These are phyloP conservation scores for Microcos paniculata DNA, from an alignment of 345 rosid genomes.

Conservation along the genomic window DNA sequence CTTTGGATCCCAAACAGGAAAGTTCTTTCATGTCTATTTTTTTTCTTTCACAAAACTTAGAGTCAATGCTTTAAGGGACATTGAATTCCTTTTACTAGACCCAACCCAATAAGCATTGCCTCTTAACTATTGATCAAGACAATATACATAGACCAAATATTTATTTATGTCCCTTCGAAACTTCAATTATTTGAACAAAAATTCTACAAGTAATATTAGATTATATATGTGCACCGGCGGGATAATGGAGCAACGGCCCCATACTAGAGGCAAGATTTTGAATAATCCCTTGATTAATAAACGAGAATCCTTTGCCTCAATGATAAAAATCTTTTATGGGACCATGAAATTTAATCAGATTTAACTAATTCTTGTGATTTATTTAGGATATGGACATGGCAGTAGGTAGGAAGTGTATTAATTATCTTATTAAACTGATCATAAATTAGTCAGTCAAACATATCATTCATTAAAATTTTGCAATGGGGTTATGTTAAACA, in stretches of 20 bases:
- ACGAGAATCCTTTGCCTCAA: not conserved
- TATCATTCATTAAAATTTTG: not conserved
- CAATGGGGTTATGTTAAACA: not conserved
- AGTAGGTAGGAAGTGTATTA: not conserved
- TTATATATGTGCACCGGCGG: not conserved
- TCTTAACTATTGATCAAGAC: no score
- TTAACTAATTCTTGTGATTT: not conserved
- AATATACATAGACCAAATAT: no score
- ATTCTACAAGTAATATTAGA: not conserved
- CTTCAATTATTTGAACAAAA: not conserved
- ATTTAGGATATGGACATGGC: not conserved
- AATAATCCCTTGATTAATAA: constrained; percentile 12
- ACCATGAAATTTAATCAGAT: constrained; percentile 8
- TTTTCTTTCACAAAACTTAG: no score
- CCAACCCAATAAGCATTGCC: no score
- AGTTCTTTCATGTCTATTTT: no score
- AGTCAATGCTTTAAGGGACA: no score
- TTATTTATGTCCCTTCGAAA: not conserved
- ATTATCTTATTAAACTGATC: not conserved
- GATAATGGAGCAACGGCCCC: constrained; percentile 17
- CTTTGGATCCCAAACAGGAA: no score
- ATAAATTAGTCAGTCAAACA: not conserved
- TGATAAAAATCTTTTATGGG: constrained; percentile 20
- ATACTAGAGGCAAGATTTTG: constrained; percentile 5
- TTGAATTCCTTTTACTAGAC: no score